These are phyloP conservation scores for Albatrellus ellisii DNA, from an alignment of 768 basidiomycete species.

Conservation along the genomic window DNA sequence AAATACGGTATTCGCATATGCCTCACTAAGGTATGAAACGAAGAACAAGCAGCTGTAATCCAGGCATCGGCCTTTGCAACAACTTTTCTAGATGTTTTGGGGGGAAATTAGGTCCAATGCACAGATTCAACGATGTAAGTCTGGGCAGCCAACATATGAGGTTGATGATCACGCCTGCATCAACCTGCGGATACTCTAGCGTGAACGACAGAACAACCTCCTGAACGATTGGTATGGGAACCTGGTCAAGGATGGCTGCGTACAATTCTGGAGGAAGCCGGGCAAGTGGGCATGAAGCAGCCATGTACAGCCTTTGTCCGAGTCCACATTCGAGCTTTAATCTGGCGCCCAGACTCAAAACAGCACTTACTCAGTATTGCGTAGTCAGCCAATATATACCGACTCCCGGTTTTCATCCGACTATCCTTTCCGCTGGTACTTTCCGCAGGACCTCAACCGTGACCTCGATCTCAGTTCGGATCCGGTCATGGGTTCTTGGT, in stretches of 20 bases:
- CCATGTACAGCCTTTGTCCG: too few species aligned
- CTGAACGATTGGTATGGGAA: conserved; percentile 35
- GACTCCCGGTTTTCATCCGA: too few species aligned
- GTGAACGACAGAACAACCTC: conserved; percentile 40
- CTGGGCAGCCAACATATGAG: conserved; percentile 44
- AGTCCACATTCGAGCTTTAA: too few species aligned
- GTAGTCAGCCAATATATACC: too few species aligned
- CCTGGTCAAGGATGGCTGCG: conserved; percentile 36
- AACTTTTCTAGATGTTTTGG: conserved; percentile 77
- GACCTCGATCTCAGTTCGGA: too few species aligned
- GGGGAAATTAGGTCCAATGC: conserved; percentile 63
- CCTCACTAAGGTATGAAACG: conserved; percentile 79
- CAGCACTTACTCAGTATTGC: too few species aligned
- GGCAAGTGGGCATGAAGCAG: too few species aligned
- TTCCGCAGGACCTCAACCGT: too few species aligned
- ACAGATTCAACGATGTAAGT: conserved; percentile 39
- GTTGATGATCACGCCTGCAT: conserved; percentile 65
- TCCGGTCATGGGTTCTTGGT: too few species aligned
- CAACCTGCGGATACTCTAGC: conserved; percentile 53
- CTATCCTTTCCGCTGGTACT: too few species aligned
- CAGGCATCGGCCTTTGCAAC: conserved; percentile 32
- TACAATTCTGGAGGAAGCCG: conserved; percentile 60
- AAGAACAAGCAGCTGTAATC: conserved; percentile 42
- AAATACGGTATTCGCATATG: not conserved
- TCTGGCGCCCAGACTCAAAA: too few species aligned